phyloP scores from a whole-genome alignment of 2,329 filamentous ascomycete genomes.

The Pyrenophora seminiperda region DNA sequence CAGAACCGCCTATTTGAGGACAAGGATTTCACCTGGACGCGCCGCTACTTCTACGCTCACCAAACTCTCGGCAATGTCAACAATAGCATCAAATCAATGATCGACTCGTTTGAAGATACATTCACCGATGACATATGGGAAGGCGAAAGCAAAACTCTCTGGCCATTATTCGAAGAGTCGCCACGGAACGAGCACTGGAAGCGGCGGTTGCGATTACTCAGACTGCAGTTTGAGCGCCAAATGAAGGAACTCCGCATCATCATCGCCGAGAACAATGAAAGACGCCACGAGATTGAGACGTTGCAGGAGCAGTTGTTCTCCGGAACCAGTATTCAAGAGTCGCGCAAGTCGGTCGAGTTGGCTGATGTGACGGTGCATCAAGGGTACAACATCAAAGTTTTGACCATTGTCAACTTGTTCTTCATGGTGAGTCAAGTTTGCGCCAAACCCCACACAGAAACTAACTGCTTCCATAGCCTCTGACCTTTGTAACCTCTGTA shows the following conservation, averaged over 20 bases:
- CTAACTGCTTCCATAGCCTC: conserved; percentile 42
- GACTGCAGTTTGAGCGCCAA: conserved; percentile 58
- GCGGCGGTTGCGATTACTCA: conserved; percentile 55
- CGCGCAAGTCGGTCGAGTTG: conserved; percentile 63
- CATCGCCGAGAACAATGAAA: conserved; percentile 59
- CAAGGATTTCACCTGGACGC: conserved; percentile 64
- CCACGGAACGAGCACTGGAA: conserved; percentile 56
- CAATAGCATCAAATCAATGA: conserved; percentile 63
- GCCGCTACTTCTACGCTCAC: conserved; percentile 67
- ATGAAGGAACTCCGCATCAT: conserved; percentile 57
- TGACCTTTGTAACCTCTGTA: conserved; percentile 66
- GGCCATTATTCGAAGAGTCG: conserved; percentile 59
- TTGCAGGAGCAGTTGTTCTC: conserved; percentile 67
- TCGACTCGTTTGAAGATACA: conserved; percentile 61
- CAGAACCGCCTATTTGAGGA: conserved; percentile 67
- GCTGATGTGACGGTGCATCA: conserved; percentile 60
- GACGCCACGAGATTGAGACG: conserved; percentile 61
- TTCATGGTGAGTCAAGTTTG: conserved; percentile 51
- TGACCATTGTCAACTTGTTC: conserved; percentile 66
- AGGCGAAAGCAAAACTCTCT: conserved; percentile 60
- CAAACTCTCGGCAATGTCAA: conserved; percentile 66
- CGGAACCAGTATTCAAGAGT: conserved; percentile 67
- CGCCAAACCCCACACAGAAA: not conserved
- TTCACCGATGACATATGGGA: conserved; percentile 66
- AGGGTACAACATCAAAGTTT: conserved; percentile 63